These are phyloP conservation scores for Rhizopogon roseolus DNA, from an alignment of 768 basidiomycete species.

Conservation along the genomic window DNA sequence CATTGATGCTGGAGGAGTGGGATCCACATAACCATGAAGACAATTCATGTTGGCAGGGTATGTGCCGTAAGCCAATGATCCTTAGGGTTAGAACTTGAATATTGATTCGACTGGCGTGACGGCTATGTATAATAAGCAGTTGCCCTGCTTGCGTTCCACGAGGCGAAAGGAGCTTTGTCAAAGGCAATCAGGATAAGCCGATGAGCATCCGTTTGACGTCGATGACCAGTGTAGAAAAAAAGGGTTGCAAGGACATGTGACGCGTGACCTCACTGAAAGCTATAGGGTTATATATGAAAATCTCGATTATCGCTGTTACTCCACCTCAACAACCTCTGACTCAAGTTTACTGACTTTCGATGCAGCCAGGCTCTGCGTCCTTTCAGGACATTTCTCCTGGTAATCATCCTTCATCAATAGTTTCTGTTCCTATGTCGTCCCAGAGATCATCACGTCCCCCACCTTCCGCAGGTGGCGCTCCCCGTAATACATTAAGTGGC, in stretches of 20 bases:
- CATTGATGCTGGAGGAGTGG: too few relatives aligned
- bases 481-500: slow-evolving; percentile 28
- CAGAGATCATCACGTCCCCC: slow-evolving; percentile 13
- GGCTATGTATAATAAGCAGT: too few relatives aligned
- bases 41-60: too few relatives aligned
- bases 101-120: too few relatives aligned
- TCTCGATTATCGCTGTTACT: slow-evolving; percentile 26
- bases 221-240: too few relatives aligned
- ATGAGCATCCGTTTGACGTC: too few relatives aligned
- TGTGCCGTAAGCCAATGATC: too few relatives aligned
- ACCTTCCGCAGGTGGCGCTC: slow-evolving; percentile 12
- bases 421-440: not conserved
- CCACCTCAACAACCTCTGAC: slow-evolving; percentile 11
- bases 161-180: too few relatives aligned
- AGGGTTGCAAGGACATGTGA: slow-evolving; percentile 7
- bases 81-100: too few relatives aligned
- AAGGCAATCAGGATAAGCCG: too few relatives aligned
- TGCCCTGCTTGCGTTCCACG: too few relatives aligned
- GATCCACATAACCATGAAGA: too few relatives aligned
- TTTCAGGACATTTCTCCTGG: slow-evolving; percentile 8
- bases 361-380: slow-evolving; percentile 16
- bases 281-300: slow-evolving; percentile 27
- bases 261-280: slow-evolving; percentile 10
- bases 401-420: slow-evolving; percentile 4
- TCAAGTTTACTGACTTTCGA: slow-evolving; percentile 3